Evolutionary conservation across 2,329 filamentous ascomycete genomes (phyloP), one percentile per base, ranked within the genome.

Genomic region (Fusarium hainanense): DNA sequence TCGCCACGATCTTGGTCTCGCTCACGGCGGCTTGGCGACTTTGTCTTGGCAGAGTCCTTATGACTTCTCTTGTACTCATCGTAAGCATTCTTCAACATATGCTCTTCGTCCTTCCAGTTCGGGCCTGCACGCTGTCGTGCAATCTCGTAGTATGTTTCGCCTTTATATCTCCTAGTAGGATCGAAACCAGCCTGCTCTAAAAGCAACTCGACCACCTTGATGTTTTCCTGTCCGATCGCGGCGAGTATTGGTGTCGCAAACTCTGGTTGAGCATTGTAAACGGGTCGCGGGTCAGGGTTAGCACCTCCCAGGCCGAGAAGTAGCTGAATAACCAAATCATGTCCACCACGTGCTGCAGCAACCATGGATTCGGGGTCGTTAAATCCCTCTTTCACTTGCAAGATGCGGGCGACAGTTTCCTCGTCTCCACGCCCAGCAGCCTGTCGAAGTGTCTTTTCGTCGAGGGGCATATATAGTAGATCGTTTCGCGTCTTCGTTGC

Each of bases 181-280:
- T 99, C 91, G 77, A 98, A 98, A 18, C 82, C 82, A 49, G 88
- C 87, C 74, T 96, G 93, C 63, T 90, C 89, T 9, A 97, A 83
- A 10, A 98, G 85, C 13, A 97, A 83, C 60, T 92, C 88, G 46
- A 99, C 89, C 60, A 98, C 93, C 71, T 93, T 92, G 51, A 96
- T 87, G 74, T 97, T 96, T 68, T 90, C 89, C 72, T 95, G 92
- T 18, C 96, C 95, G 70, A 99, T 98, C 3, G 96, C 94, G 62
- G 94, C 94, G 40, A 98, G 87, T 85, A 99, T 97, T 2, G 96
- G 96, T 2, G 95, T 98, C 54, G 94, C 92, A 75, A 92, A 90
- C 60, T 96, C 94, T 43, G 86, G 81, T 28, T 85, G 84, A 62
- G 88, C 83, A 30, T 86, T 85, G 11, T 83, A 75, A 48, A 94